Evolutionary conservation across 164 flowering plant species (phyloP), one percentile per base, ranked within the genome.

Genomic region (Chimonanthus salicifolius): DNA sequence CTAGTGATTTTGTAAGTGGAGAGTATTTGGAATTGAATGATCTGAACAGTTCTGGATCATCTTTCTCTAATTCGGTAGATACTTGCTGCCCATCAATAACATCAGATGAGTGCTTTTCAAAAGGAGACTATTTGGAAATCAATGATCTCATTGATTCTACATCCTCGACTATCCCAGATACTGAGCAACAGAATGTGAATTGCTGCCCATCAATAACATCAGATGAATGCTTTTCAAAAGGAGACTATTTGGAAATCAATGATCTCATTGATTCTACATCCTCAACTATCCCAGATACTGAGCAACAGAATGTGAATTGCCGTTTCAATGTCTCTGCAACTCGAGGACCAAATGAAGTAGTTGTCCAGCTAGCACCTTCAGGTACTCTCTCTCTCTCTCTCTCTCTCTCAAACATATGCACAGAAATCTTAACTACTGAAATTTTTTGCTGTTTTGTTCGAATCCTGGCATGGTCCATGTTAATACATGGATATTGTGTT

Each of bases 361-460:
- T 87, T 68, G 5, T 80, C 60, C 45, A 49, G 33, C 81, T 78
- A 51, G 77, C 80, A 47, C 43, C 78, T 77, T 71, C 78, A 77
- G 88, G 91, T 88, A 81, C 16, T 74, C 4, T n/a, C 16, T 11
- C 60, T 54, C 16, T 5, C 60, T 54, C 16, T 11, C 60, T 54
- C 16, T 5, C 60, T 54, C 16, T 15, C 60, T 54, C 5, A 54
- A 4, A 54, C 16, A 33, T 1, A 33, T 33, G 33, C 60, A 54
- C 16, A n/a, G n/a, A 54, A 54, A n/a, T 10, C 11, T n/a, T 54
- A 33, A 54, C 16, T 13, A 3, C n/a, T 54, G 16, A 54, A 54
- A 54, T 2, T 3, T 11, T 9, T 54, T 4, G 11, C 60, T 10
- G 5, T 54, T 49, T 0, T 5, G 51, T 5, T 33, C 6, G 9